phyloP scores from a whole-genome alignment of 768 basidiomycete species.

The Lactifluus hygrophoroides region DNA sequence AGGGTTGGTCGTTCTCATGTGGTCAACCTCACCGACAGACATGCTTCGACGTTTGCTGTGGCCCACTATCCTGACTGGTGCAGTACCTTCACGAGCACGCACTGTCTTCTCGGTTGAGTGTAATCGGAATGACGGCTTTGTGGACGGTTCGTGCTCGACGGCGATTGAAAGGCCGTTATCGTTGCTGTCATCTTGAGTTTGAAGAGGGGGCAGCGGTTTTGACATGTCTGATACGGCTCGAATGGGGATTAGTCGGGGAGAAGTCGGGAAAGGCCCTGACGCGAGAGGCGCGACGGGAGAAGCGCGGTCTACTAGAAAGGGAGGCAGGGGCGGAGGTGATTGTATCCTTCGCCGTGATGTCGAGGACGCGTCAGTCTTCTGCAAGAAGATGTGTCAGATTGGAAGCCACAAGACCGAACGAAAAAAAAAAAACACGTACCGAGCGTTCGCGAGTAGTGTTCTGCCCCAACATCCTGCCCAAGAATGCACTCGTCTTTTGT shows the following conservation, averaged over 20 bases:
- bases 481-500: slow-evolving; percentile 71
- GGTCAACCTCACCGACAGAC: slow-evolving; percentile 25
- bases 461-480: slow-evolving; percentile 72
- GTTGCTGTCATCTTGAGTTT: slow-evolving; percentile 27
- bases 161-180: slow-evolving; percentile 37
- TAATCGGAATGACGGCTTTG: slow-evolving; percentile 21
- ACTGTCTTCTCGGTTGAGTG: slow-evolving; percentile 24
- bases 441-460: slow-evolving; percentile 58
- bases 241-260: slow-evolving; percentile 14
- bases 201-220: slow-evolving; percentile 62
- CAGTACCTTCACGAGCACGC: slow-evolving; percentile 9
- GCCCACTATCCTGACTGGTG: background rate
- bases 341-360: slow-evolving; percentile 7
- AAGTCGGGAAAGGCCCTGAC: slow-evolving; percentile 41
- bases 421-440: slow-evolving; percentile 37
- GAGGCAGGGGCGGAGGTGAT: slow-evolving; percentile 24
- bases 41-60: slow-evolving; percentile 28
- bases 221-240: slow-evolving; percentile 30
- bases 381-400: background rate
- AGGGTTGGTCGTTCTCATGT: slow-evolving; percentile 34
- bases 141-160: slow-evolving; percentile 36
- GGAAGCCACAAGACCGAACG: slow-evolving; percentile 11
- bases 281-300: slow-evolving; percentile 30
- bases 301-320: background rate
- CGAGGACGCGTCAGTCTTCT: slow-evolving; percentile 28